These are phyloP conservation scores for Podospora appendiculata DNA, from an alignment of 495 filamentous ascomycete genomes.

Conservation along the genomic window DNA sequence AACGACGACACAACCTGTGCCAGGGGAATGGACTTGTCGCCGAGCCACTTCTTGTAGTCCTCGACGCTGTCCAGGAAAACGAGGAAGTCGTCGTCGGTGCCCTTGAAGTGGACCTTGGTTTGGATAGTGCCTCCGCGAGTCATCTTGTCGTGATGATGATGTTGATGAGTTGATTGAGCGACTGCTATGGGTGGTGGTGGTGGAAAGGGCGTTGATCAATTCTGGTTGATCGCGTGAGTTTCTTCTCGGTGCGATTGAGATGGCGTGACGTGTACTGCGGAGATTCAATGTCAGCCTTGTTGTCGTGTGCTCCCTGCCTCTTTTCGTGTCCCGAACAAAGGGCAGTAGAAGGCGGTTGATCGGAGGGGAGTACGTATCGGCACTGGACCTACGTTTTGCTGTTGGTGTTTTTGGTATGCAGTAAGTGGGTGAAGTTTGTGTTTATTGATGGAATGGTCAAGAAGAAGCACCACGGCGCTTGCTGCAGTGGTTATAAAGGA, in stretches of 20 bases:
- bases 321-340: too few relatives aligned
- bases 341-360: too few relatives aligned
- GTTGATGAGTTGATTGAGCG: conserved; percentile 13
- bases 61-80: conserved; percentile 75
- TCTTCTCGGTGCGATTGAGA: neutral
- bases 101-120: conserved; percentile 86
- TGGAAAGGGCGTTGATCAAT: neutral
- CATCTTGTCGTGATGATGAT: conserved; percentile 45
- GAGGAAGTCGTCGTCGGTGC: conserved; percentile 80
- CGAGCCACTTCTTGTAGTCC: conserved; percentile 71
- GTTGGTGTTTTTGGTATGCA: too few relatives aligned
- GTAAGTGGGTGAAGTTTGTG: too few relatives aligned
- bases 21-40: conserved; percentile 69
- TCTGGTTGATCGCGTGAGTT: too few relatives aligned
- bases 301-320: too few relatives aligned
- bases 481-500: too few relatives aligned
- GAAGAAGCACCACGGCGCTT: too few relatives aligned
- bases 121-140: conserved; percentile 66
- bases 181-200: neutral
- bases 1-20: conserved; percentile 80
- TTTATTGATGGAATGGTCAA: too few relatives aligned
- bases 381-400: too few relatives aligned
- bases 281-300: too few relatives aligned
- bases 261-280: neutral
- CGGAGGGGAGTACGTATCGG: too few relatives aligned